These are phyloP conservation scores for Talaromyces sp. DNA, from an alignment of 2,329 filamentous ascomycete species.

Conservation along the genomic window DNA sequence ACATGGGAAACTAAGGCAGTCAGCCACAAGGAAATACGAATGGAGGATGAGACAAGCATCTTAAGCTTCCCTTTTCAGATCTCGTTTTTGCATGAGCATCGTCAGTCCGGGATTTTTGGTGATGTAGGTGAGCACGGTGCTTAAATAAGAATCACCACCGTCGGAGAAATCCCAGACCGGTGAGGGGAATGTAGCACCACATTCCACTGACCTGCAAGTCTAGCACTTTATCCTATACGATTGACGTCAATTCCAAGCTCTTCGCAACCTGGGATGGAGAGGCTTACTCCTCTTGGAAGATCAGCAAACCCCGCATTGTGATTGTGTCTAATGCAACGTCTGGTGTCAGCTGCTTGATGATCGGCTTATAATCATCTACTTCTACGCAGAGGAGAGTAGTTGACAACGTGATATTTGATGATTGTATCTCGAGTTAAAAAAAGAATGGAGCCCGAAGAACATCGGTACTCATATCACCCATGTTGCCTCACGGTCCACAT, in stretches of 20 bases:
- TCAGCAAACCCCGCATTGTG: slow-evolving; percentile 4
- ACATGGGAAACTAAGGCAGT: background rate
- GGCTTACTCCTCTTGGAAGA: background rate
- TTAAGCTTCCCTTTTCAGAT: background rate
- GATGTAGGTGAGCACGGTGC: background rate
- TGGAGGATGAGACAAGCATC: background rate
- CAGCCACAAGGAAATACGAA: background rate
- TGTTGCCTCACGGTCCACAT: background rate
- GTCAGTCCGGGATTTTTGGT: background rate
- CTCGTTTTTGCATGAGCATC: no score
- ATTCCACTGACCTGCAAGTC: background rate
- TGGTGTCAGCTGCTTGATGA: background rate
- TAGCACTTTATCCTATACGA: background rate
- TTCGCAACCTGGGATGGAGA: background rate
- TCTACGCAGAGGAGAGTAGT: background rate
- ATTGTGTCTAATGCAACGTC: background rate
- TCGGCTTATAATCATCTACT: background rate
- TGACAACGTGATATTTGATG: background rate
- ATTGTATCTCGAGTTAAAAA: background rate
- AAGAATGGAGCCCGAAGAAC: background rate
- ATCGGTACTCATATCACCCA: background rate
- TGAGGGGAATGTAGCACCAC: slow-evolving; percentile 10
- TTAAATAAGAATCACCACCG: background rate
- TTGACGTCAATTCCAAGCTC: background rate
- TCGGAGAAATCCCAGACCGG: slow-evolving; percentile 1